Percentiles rank a stretch among this genome's conserved stretches.
phyloP scores from a whole-genome alignment of 2,329 filamentous ascomycete genomes.

The Biscogniauxia sp. region DNA sequence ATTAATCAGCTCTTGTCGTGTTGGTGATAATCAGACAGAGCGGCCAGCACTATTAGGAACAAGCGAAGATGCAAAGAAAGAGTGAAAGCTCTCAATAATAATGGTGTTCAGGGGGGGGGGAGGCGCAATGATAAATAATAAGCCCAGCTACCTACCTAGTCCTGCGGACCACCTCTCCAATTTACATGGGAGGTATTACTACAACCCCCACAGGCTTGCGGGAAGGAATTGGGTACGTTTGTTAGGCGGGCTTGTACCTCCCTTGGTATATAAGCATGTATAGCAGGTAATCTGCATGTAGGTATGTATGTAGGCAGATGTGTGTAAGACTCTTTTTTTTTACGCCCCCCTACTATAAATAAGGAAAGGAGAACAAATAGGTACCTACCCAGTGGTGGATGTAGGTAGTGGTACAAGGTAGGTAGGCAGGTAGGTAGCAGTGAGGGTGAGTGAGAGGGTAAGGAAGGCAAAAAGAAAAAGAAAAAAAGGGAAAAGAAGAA shows the following conservation, averaged over 20 bases:
- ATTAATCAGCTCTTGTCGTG: not conserved
- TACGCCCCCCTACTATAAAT: not conserved
- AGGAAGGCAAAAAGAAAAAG: too few species aligned
- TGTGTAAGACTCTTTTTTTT: not conserved
- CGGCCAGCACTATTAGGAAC: not conserved
- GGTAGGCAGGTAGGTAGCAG: not conserved
- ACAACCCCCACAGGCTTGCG: not conserved
- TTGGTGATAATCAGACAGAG: not conserved
- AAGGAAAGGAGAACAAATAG: not conserved
- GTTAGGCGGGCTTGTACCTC: too few species aligned
- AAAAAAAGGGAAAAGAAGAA: too few species aligned
- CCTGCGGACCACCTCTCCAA: not conserved
- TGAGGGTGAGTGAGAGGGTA: not conserved
- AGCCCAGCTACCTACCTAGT: not conserved
- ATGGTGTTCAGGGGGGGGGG: not conserved
- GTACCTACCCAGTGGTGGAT: not conserved
- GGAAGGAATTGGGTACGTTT: not conserved
- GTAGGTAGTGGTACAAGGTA: not conserved
- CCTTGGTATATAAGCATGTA: not conserved
- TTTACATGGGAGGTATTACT: not conserved
- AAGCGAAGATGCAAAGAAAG: not conserved
- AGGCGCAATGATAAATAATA: not conserved
- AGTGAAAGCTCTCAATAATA: not conserved
- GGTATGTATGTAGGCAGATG: not conserved
- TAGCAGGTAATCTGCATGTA: not conserved